These are phyloP conservation scores for Citrus unshiu DNA, from an alignment of 345 rosid species.

Conservation along the genomic window DNA sequence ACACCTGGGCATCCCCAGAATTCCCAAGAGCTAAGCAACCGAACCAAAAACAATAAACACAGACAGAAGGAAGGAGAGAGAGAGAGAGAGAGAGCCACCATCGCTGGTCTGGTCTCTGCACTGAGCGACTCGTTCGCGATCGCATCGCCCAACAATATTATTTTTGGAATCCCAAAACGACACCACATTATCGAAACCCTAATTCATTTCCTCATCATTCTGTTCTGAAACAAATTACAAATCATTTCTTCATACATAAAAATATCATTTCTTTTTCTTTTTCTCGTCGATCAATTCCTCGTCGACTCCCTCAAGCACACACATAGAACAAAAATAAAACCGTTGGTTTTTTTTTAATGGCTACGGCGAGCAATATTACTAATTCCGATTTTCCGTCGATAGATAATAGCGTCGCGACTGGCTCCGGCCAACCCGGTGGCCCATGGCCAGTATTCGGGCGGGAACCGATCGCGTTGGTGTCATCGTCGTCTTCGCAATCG, in stretches of 20 bases:
- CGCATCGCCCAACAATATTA: neutral
- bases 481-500: slow-evolving; percentile 4
- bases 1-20: neutral
- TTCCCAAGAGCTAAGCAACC: slow-evolving; percentile 10
- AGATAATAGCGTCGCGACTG: neutral
- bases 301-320: neutral
- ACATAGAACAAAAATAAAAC: neutral
- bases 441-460: slow-evolving; percentile 48
- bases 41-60: neutral
- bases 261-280: neutral
- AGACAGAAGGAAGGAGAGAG: too few relatives aligned
- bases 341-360: neutral
- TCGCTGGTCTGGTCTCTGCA: neutral
- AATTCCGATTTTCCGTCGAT: neutral
- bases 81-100: neutral
- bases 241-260: neutral
- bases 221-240: neutral
- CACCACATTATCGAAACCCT: slow-evolving; percentile 1
- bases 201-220: neutral
- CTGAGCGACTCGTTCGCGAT: neutral
- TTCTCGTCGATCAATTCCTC: neutral
- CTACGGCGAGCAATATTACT: neutral
- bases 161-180: neutral
- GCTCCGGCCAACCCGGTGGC: slow-evolving; percentile 25
- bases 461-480: slow-evolving; percentile 18